Conservation (phyloP, 1,284 basidiomycete species). For the Peniophora sp. region DNA sequence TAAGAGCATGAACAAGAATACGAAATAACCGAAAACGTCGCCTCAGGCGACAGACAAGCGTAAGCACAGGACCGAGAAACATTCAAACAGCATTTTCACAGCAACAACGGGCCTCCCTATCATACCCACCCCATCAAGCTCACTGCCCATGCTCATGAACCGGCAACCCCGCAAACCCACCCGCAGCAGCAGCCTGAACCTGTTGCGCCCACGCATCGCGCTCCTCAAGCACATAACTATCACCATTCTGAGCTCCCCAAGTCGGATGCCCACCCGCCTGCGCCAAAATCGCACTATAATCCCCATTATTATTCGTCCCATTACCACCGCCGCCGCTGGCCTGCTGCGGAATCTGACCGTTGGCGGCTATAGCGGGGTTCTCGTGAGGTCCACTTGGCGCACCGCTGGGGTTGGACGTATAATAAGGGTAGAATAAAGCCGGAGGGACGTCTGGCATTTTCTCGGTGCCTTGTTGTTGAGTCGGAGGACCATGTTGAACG, state of each 20-base stretch:
- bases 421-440: constrained; percentile 64
- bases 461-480: constrained; percentile 13
- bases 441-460: constrained; percentile 53
- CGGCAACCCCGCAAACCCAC: constrained; percentile 16
- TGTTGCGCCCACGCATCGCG: constrained; percentile 28
- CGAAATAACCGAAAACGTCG: neutral
- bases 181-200: constrained; percentile 9
- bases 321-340: neutral
- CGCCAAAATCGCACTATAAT: constrained; percentile 48
- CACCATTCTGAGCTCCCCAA: constrained; percentile 45
- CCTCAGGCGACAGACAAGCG: neutral
- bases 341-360: neutral
- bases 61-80: neutral
- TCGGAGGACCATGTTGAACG: constrained; percentile 11
- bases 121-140: constrained; percentile 1
- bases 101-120: no score
- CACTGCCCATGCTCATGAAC: constrained; percentile 1
- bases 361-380: constrained; percentile 2
- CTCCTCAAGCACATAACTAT: constrained; percentile 61
- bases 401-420: constrained; percentile 44
- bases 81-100: constrained; percentile 3
- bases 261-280: constrained; percentile 41
- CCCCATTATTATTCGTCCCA: constrained; percentile 21
- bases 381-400: constrained; percentile 18
- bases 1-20: neutral